Percentiles rank a stretch among this genome's conserved stretches.
phyloP scores from a whole-genome alignment of 78 protist species.

The Dictyostelium intermedium region DNA sequence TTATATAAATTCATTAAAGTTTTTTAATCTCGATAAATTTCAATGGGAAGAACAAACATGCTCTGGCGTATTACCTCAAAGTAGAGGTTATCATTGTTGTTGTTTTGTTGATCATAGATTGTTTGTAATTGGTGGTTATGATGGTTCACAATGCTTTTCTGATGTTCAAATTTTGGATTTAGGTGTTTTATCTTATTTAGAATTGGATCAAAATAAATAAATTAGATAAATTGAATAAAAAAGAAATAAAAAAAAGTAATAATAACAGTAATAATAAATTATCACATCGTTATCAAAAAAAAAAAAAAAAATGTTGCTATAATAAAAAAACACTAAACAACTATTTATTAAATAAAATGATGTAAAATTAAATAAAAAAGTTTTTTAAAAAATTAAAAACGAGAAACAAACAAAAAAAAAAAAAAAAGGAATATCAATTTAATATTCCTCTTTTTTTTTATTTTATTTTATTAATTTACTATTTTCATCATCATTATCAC shows the following conservation, averaged over 20 bases:
- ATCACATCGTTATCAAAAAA: no score
- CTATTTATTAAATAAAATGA: background rate
- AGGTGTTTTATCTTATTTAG: slow-evolving; percentile 39
- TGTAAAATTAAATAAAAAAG: background rate
- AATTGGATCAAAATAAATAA: background rate
- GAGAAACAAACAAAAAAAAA: background rate
- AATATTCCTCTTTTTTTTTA: no score
- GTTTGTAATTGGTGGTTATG: slow-evolving; percentile 80
- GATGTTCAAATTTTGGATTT: slow-evolving; percentile 68
- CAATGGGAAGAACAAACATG: slow-evolving; percentile 31
- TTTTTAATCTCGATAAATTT: background rate
- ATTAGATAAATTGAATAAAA: background rate
- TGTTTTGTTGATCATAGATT: slow-evolving; percentile 73
- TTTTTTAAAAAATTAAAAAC: background rate
- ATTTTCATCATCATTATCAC: background rate
- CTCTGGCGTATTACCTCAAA: slow-evolving; percentile 37
- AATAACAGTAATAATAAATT: no score
- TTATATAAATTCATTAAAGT: slow-evolving; percentile 22
- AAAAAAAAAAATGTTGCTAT: background rate
- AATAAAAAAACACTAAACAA: background rate
- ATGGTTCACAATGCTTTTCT: slow-evolving; percentile 49
- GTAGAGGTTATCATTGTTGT: slow-evolving; percentile 73
- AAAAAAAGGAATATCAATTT: background rate
- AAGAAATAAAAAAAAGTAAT: background rate
- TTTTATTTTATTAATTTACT: background rate